These are phyloP conservation scores for Xylaria castorea DNA, from an alignment of 495 filamentous ascomycete species.

Conservation along the genomic window DNA sequence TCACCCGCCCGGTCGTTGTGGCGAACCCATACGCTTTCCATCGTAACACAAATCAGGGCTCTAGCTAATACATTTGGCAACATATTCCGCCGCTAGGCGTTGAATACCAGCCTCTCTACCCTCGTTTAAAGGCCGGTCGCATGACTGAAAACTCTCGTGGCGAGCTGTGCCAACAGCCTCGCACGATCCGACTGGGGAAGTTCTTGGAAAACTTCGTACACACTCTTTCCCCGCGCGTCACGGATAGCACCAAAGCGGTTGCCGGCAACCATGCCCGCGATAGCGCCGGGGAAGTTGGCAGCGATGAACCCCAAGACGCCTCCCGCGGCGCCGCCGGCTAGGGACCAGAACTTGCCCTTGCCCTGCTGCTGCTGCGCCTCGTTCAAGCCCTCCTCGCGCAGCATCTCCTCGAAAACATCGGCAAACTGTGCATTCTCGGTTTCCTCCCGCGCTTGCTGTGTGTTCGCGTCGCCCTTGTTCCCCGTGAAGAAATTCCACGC, in stretches of 20 bases:
- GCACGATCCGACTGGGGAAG: constrained; percentile 81
- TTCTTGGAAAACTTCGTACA: constrained; percentile 89
- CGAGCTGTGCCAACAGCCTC: constrained; percentile 75
- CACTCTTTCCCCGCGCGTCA: constrained; percentile 92
- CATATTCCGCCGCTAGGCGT: not conserved
- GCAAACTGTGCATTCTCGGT: constrained; percentile 82
- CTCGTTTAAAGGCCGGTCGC: constrained; percentile 49
- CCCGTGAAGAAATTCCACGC: constrained; percentile 59
- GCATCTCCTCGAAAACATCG: constrained; percentile 95
- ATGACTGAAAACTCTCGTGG: constrained; percentile 73
- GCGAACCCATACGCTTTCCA: not conserved
- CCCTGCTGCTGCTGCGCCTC: constrained; percentile 56
- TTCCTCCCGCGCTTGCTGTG: constrained; percentile 40
- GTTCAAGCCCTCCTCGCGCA: constrained; percentile 88
- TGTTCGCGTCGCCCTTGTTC: constrained; percentile 30
- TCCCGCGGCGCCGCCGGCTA: constrained; percentile 85
- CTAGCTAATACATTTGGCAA: not conserved
- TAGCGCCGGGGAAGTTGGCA: constrained; percentile 84
- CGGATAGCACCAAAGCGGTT: constrained; percentile 87
- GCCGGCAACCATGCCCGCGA: constrained; percentile 92
- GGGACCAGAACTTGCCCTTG: constrained; percentile 81
- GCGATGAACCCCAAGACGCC: constrained; percentile 94
- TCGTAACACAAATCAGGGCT: not conserved
- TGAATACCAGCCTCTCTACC: not conserved
- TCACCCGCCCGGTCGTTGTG: not conserved